Evolutionary conservation across 352 stramenopile genomes (phyloP).

Genomic region (Pythium aristosporum): DNA sequence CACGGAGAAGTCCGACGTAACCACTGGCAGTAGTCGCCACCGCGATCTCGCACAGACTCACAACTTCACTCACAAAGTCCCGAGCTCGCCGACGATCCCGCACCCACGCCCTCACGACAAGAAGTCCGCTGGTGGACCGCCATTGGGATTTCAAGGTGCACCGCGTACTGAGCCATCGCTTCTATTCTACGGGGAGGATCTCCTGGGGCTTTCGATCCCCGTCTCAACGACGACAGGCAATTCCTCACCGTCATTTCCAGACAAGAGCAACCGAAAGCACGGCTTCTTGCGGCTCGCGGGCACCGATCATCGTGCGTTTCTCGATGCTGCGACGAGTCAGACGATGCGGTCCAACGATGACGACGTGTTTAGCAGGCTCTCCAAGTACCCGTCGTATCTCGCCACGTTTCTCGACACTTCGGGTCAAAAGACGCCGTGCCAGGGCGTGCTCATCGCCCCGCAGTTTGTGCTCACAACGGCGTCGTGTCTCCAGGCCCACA

Average conservation of each 20-base stretch:
- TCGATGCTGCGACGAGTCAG: conserved; percentile 9
- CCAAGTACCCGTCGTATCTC: conserved; percentile 26
- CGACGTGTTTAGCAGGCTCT: conserved; percentile 20
- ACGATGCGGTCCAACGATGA: conserved; percentile 12
- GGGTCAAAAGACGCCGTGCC: conserved; percentile 13
- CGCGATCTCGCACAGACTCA: neutral
- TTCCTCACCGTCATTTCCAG: neutral
- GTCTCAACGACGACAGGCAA: neutral
- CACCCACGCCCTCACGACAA: neutral
- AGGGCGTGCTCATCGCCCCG: conserved; percentile 34
- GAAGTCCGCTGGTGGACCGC: neutral
- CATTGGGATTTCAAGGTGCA: neutral
- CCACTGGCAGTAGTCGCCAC: neutral
- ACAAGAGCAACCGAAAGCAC: neutral
- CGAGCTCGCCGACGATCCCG: neutral
- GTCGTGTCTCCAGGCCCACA: conserved; percentile 21
- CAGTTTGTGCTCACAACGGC: conserved; percentile 38
- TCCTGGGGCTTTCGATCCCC: conserved; percentile 23
- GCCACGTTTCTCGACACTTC: conserved; percentile 10
- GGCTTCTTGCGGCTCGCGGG: conserved; percentile 18
- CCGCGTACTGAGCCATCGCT: neutral
- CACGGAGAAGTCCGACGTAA: neutral
- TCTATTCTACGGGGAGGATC: conserved; percentile 19
- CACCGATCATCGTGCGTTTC: conserved; percentile 10
- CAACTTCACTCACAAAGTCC: neutral